Evolutionary conservation across 2,329 filamentous ascomycete species (phyloP).

Genomic region (Podosphaera aphanis): DNA sequence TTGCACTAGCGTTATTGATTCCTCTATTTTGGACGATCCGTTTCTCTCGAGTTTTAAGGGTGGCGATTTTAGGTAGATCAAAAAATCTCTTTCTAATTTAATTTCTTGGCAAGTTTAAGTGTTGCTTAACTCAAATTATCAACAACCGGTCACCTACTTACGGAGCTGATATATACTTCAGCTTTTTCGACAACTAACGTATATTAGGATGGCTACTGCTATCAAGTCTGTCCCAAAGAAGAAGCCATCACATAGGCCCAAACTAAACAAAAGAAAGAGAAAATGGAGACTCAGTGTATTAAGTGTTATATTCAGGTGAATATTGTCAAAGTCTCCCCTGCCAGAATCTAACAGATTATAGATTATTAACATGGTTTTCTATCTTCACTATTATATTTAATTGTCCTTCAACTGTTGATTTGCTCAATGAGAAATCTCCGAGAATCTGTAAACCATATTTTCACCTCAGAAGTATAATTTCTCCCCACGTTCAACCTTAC

Average conservation of each 20-base stretch:
- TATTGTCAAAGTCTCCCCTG: not conserved
- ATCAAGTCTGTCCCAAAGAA: not conserved
- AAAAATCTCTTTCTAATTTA: too few relatives aligned
- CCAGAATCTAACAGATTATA: conserved; percentile 16
- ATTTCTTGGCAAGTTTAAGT: too few relatives aligned
- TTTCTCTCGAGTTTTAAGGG: too few relatives aligned
- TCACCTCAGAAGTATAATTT: conserved; percentile 34
- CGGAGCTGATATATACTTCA: too few relatives aligned
- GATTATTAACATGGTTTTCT: conserved; percentile 66
- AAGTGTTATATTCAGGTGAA: not conserved
- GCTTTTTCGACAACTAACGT: too few relatives aligned
- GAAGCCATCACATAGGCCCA: not conserved
- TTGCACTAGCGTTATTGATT: too few relatives aligned
- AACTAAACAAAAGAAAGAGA: not conserved
- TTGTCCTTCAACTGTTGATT: conserved; percentile 48
- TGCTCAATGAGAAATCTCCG: conserved; percentile 46
- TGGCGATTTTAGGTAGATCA: too few relatives aligned
- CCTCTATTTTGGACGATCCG: too few relatives aligned
- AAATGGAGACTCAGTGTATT: not conserved
- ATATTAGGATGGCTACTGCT: too few relatives aligned
- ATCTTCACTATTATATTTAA: conserved; percentile 61
- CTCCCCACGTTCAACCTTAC: conserved; percentile 62
- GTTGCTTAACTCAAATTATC: too few relatives aligned
- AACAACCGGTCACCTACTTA: too few relatives aligned
- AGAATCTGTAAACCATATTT: conserved; percentile 68